Base-by-base conservation (phyloP, 2,329 filamentous ascomycete genomes). In the Graphilbum ipis-grandicollis region DNA sequence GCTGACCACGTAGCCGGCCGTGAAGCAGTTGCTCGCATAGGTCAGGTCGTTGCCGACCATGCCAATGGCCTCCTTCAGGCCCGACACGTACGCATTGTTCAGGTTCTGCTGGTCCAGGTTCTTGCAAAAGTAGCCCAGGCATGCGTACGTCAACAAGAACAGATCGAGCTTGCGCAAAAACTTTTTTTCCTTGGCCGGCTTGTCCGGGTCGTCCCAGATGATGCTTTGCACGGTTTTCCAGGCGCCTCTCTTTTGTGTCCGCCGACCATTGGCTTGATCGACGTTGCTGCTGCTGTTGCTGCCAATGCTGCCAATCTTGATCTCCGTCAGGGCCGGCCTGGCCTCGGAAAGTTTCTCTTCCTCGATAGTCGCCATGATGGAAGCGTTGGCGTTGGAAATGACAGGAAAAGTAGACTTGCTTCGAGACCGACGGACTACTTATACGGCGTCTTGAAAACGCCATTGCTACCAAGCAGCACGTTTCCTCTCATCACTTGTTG, bases 41-140 rank as follows among this genome's bases (percentile, higher is more conserved):
- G 50, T 57, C 13, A 60, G 48, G 40, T 59, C 50, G 40, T 63
- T 52, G 31, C 54, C 48, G 1, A 43, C 46, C 41, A 66, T 54
- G 25, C 53, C 43, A 4, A 68, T 54, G 37, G 66, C 55, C 38
- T 65, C 53, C 33, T 51, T 41, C 61, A 65, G 61, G 42, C 63
- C 56, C 15, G 59, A 56, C 19, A 61, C 52, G 39, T 64, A 66
- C 2, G 63, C 63, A 46, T 65, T 65, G 40, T 22, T 38, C 31
- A 66, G 49, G 38, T 63, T 61, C 36, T 56, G 56, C 31, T 56
- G 52, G 41, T 66, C 63, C 8, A 66, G 53, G 45, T 54, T 38
- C 41, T 66, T 66, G 41, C 60, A 52, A 41, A 65, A 66, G 39
- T 57, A 65, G 17, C 55, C 58, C 4, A 67, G 43, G 33, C 63